Evolutionary conservation across 768 basidiomycete species (phyloP), one percentile per base, ranked within the genome.

Genomic region (Kwoniella bestiolae): DNA sequence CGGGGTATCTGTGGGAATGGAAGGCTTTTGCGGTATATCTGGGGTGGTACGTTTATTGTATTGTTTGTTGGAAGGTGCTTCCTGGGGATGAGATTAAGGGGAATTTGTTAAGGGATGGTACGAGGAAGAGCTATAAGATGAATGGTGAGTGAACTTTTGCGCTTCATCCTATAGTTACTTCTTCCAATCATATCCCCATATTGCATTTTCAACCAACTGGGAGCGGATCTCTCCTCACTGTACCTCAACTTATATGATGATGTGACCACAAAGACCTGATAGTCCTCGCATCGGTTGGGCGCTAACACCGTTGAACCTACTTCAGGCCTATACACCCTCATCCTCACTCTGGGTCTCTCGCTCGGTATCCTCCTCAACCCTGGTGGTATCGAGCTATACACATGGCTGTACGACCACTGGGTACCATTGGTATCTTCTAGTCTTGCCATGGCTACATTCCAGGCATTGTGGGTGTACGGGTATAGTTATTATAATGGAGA

Each of bases 381-480:
- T 8, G 86, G 84, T 67, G 96, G 96, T 1, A 87, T 89, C 29
- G 83, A 87, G 64, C 85, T 90, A 0, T 90, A 96, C 83, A 92
- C 93, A 0, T 92, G 92, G 82, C 78, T 96, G 66, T 93, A 96
- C 82, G 87, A 95, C 68, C 90, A 91, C 83, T 98, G 90, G 89
- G 82, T 94, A 50, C 93, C 93, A 49, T 87, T 99, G 65, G 80
- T 90, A 38, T 92, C 94, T 14, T 92, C 93, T 0, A 85, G 93
- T 1, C 70, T 94, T 31, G 65, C 88, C 65, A 92, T 93, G 89
- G 85, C 92, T 1, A 60, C 90, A 56, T 73, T 87, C 25, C 95
- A 96, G 82, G 91, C 86, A 0, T 62, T 87, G 44, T 86, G 83
- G 41, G 89, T 88, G 65, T 94, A 95, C 71, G 83, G 83, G 16